phyloP scores from a whole-genome alignment of 805 yeast species.

The Metschnikowia lochheadii region DNA sequence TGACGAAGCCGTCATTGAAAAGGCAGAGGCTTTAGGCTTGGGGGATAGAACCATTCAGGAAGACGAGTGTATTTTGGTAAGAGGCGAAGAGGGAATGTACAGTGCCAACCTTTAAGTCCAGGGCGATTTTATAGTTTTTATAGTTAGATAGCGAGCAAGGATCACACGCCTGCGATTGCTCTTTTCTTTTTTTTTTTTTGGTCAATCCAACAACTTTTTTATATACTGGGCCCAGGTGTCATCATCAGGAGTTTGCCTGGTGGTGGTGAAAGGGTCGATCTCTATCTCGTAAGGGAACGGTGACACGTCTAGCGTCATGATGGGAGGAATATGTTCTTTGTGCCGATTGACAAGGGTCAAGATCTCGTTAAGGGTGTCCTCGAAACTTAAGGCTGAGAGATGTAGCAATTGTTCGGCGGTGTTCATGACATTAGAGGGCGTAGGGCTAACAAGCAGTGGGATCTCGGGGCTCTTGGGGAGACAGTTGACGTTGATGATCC shows the following conservation, averaged over 20 bases:
- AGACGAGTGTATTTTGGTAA: slow-evolving; percentile 68
- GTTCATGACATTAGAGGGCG: slow-evolving; percentile 6
- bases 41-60: slow-evolving; percentile 35
- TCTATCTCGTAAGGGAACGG: slow-evolving; percentile 56
- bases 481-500: slow-evolving; percentile 54
- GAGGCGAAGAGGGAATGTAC: slow-evolving; percentile 52
- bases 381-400: slow-evolving; percentile 36
- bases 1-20: slow-evolving; percentile 46
- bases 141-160: background rate
- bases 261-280: slow-evolving; percentile 16
- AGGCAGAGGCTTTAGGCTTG: slow-evolving; percentile 34
- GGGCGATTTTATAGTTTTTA: background rate
- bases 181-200: background rate
- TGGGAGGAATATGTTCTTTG: slow-evolving; percentile 70
- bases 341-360: slow-evolving; percentile 50
- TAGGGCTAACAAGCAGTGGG: slow-evolving; percentile 5
- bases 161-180: background rate
- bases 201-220: slow-evolving; percentile 20
- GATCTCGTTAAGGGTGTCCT: slow-evolving; percentile 42
- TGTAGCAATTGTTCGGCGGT: slow-evolving; percentile 23
- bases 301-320: slow-evolving; percentile 57
- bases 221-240: slow-evolving; percentile 39
- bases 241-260: slow-evolving; percentile 20
- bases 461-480: slow-evolving; percentile 25
- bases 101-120: slow-evolving; percentile 33